A percentile compares a stretch with the other conserved stretches of the same genome.
Conservation (phyloP, 805 yeast genomes). For the Teunomyces gatunensis region DNA sequence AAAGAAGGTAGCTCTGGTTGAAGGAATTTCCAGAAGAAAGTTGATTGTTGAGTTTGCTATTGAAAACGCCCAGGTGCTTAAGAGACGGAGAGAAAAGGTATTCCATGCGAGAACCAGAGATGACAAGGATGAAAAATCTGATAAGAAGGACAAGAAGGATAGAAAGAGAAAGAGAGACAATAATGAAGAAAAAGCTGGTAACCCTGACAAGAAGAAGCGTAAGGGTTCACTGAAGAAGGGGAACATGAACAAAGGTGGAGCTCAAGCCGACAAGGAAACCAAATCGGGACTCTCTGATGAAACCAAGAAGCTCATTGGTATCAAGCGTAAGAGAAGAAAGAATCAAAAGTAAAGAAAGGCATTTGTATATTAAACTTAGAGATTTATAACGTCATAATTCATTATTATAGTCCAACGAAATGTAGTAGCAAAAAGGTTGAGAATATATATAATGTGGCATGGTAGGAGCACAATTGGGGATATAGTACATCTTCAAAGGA, state of each 20-base stretch:
- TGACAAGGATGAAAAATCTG: slow-evolving; percentile 19
- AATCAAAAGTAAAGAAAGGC: slow-evolving; percentile 28
- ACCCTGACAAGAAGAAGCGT: slow-evolving; percentile 20
- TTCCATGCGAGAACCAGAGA: slow-evolving; percentile 29
- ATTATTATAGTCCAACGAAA: slow-evolving; percentile 11
- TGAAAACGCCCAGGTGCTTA: slow-evolving; percentile 91
- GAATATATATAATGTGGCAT: slow-evolving; percentile 3
- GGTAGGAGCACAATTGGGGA: not conserved
- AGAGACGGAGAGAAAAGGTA: slow-evolving; percentile 78
- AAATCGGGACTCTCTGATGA: slow-evolving; percentile 48
- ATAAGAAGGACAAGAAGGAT: slow-evolving; percentile 11
- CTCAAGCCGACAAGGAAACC: slow-evolving; percentile 16
- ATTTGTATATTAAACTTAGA: slow-evolving; percentile 6
- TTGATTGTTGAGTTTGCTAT: slow-evolving; percentile 93
- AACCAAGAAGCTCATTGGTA: slow-evolving; percentile 62
- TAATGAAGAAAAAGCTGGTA: slow-evolving; percentile 12
- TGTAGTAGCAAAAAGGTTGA: not conserved
- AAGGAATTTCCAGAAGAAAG: slow-evolving; percentile 61
- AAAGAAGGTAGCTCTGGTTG: slow-evolving; percentile 50
- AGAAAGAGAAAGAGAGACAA: slow-evolving; percentile 24
- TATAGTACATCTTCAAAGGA: slow-evolving; percentile 20
- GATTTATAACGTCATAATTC: slow-evolving; percentile 12
- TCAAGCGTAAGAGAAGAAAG: slow-evolving; percentile 66
- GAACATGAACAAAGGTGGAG: slow-evolving; percentile 42
- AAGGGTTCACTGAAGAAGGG: slow-evolving; percentile 39